Percentiles rank a stretch among this genome's conserved stretches.
Evolutionary conservation across 2,329 filamentous ascomycete species (phyloP).

Genomic region (Colletotrichum sp.): DNA sequence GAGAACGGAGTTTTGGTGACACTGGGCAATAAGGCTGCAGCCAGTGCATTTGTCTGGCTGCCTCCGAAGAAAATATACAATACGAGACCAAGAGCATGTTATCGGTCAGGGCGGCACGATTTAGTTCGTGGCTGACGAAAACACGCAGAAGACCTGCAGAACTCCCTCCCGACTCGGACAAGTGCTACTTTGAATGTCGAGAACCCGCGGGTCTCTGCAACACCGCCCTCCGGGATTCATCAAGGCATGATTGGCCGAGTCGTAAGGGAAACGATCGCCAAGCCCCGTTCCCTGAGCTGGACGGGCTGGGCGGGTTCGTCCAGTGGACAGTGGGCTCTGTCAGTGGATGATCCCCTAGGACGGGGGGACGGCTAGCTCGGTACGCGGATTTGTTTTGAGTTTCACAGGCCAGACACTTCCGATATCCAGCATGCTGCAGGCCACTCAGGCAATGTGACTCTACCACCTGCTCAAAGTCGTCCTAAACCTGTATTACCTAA

Average conservation of each 20-base stretch:
- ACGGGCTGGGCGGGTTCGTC: not conserved
- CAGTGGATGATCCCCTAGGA: not conserved
- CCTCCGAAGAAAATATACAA: not conserved
- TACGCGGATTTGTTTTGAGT: constrained; percentile 10
- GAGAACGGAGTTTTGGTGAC: not conserved
- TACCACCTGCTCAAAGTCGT: not conserved
- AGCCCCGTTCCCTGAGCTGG: constrained; percentile 13
- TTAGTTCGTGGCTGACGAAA: constrained; percentile 10
- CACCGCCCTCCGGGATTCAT: not conserved
- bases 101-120: not conserved
- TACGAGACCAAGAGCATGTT: not conserved
- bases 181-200: not conserved
- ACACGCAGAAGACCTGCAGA: not conserved
- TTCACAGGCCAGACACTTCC: constrained; percentile 15
- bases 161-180: constrained; percentile 1
- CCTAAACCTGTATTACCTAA: constrained; percentile 7
- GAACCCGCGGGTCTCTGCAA: not conserved
- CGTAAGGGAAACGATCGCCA: constrained; percentile 15
- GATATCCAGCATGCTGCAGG: not conserved
- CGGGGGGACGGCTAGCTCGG: constrained; percentile 11
- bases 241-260: constrained; percentile 6
- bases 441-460: not conserved
- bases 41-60: not conserved
- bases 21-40: not conserved
- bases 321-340: not conserved